Evolutionary conservation across 495 filamentous ascomycete genomes (phyloP).

Genomic region (Aspergillus egyptiacus): DNA sequence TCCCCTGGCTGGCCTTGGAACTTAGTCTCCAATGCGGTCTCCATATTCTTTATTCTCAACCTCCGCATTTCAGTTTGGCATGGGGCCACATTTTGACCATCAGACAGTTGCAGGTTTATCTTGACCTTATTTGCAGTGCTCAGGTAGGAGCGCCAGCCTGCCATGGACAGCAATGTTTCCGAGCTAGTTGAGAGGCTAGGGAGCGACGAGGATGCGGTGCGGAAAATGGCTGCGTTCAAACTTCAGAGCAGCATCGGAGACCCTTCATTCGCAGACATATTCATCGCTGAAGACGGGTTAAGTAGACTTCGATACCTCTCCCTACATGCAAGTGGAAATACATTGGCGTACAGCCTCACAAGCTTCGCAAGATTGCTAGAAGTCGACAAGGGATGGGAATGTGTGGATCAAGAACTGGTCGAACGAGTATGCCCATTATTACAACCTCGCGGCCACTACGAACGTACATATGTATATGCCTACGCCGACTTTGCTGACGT

Average conservation of each 20-base stretch:
- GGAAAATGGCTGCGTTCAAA: constrained; percentile 99
- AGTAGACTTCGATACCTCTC: constrained; percentile 73
- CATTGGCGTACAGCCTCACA: constrained; percentile 87
- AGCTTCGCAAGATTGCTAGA: constrained; percentile 81
- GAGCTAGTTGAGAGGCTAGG: constrained; percentile 65
- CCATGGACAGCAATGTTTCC: constrained; percentile 54
- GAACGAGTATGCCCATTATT: constrained; percentile 57
- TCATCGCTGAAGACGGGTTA: constrained; percentile 84
- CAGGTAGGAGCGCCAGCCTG: not conserved
- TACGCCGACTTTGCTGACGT: not conserved
- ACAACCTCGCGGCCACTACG: not conserved
- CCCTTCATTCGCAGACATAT: constrained; percentile 92
- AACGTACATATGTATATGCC: not conserved
- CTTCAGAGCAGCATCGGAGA: constrained; percentile 91
- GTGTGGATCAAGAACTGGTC: constrained; percentile 60
- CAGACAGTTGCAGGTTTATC: not conserved
- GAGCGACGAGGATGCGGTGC: constrained; percentile 80
- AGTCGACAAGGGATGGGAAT: constrained; percentile 96
- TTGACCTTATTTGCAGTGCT: not conserved
- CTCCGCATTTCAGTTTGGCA: not conserved
- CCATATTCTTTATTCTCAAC: too few species aligned
- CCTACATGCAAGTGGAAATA: constrained; percentile 83
- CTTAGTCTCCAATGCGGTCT: too few species aligned
- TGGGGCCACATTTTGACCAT: not conserved
- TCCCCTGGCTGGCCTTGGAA: too few species aligned